Conservation (phyloP, 495 filamentous ascomycete species). For the Penicillium robsamsonii region DNA sequence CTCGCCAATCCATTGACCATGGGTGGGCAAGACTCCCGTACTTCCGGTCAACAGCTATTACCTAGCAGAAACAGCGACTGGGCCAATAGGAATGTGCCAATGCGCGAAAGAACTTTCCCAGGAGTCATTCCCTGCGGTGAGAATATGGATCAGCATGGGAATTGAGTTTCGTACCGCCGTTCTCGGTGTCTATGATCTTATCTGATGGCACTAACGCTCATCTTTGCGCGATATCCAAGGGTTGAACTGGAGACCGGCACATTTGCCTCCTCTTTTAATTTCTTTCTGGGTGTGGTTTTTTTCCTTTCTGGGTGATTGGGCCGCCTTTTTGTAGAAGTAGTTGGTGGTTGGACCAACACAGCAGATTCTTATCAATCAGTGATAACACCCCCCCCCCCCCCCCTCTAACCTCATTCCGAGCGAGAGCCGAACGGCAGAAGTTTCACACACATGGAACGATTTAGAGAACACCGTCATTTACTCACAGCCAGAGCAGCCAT, state of each 20-base stretch:
- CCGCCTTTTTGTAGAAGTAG: background rate
- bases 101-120: constrained; percentile 18
- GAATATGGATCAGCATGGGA: constrained; percentile 23
- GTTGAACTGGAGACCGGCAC: background rate
- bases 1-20: constrained; percentile 20
- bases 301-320: background rate
- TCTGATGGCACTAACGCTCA: constrained; percentile 30
- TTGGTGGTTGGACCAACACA: constrained; percentile 6
- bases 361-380: constrained; percentile 34
- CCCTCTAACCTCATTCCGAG: constrained; percentile 10
- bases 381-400: too few relatives aligned
- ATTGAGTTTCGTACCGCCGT: constrained; percentile 12
- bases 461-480: constrained; percentile 3
- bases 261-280: background rate
- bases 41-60: constrained; percentile 19
- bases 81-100: constrained; percentile 16
- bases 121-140: constrained; percentile 15
- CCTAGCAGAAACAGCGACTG: constrained; percentile 23
- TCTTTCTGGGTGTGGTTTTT: background rate
- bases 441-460: constrained; percentile 7
- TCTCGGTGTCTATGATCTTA: constrained; percentile 29
- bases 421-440: constrained; percentile 25
- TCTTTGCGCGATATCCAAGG: constrained; percentile 16
- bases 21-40: constrained; percentile 12
- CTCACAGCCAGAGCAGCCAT: background rate